These are phyloP conservation scores for Claviceps maximensis DNA, from an alignment of 2,329 filamentous ascomycete species.

Conservation along the genomic window DNA sequence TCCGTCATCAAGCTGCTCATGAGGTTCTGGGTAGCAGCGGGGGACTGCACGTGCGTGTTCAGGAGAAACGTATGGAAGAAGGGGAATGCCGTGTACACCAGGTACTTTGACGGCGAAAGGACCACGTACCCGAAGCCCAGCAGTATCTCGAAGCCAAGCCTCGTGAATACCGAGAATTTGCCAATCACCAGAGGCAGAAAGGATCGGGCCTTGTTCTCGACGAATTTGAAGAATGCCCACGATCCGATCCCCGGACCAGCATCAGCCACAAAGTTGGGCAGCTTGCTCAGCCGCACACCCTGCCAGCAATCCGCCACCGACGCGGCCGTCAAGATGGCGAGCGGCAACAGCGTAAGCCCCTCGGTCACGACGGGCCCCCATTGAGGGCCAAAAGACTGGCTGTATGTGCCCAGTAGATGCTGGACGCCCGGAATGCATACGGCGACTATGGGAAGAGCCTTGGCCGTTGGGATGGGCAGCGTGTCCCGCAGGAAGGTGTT, in stretches of 20 bases:
- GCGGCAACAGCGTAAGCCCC: slow-evolving; percentile 54
- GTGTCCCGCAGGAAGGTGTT: slow-evolving; percentile 40
- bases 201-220: slow-evolving; percentile 26
- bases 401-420: slow-evolving; percentile 55
- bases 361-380: slow-evolving; percentile 69
- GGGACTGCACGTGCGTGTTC: slow-evolving; percentile 61
- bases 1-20: slow-evolving; percentile 52
- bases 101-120: slow-evolving; percentile 53
- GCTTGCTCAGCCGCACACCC: slow-evolving; percentile 37
- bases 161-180: slow-evolving; percentile 48
- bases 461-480: slow-evolving; percentile 33
- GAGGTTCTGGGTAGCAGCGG: slow-evolving; percentile 44
- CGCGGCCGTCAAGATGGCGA: slow-evolving; percentile 50
- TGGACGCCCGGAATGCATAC: slow-evolving; percentile 64
- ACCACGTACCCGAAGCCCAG: slow-evolving; percentile 52
- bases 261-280: slow-evolving; percentile 47
- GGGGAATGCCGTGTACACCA: slow-evolving; percentile 57
- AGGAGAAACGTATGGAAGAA: slow-evolving; percentile 55
- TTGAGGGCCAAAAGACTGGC: slow-evolving; percentile 49
- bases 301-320: slow-evolving; percentile 54
- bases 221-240: slow-evolving; percentile 49
- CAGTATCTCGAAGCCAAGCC: slow-evolving; percentile 58
- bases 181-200: slow-evolving; percentile 42
- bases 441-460: slow-evolving; percentile 58
- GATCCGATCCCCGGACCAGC: slow-evolving; percentile 52